phyloP scores from a whole-genome alignment of 2,329 filamentous ascomycete species.

The Cladosporium sp. region DNA sequence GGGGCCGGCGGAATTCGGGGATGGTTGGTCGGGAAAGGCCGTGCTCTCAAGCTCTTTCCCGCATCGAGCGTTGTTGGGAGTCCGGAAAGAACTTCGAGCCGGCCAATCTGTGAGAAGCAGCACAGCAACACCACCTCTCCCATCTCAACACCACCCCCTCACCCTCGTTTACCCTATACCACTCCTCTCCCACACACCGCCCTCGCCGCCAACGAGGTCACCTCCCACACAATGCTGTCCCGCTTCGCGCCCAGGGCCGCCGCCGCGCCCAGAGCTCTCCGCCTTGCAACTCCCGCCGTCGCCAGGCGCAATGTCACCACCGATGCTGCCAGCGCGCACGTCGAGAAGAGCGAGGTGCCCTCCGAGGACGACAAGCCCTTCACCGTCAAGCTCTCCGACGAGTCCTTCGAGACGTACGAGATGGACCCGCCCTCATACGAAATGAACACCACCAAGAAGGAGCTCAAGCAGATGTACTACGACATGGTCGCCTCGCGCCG shows the following conservation, averaged over 20 bases:
- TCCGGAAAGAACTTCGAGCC: background rate
- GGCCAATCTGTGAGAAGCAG: background rate
- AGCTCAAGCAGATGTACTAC: slow-evolving; percentile 98
- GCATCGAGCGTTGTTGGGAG: slow-evolving; percentile 4
- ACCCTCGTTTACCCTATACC: background rate
- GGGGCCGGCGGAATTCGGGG: slow-evolving; percentile 1
- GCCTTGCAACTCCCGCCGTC: slow-evolving; percentile 2
- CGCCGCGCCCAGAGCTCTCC: slow-evolving; percentile 35
- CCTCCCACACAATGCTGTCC: slow-evolving; percentile 30
- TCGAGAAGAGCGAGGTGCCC: slow-evolving; percentile 71
- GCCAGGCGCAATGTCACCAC: slow-evolving; percentile 79
- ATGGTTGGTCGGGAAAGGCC: background rate
- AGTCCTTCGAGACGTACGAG: slow-evolving; percentile 99
- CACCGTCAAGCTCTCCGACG: slow-evolving; percentile 86
- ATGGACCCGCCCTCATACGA: slow-evolving; percentile 94
- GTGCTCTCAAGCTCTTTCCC: slow-evolving; percentile 5
- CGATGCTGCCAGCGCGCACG: slow-evolving; percentile 86
- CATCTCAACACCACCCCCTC: background rate
- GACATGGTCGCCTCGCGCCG: slow-evolving; percentile 94
- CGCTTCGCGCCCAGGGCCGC: slow-evolving; percentile 34
- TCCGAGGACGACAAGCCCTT: slow-evolving; percentile 88
- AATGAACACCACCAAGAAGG: slow-evolving; percentile 89
- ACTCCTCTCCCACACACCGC: background rate
- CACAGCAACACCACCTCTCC: background rate
- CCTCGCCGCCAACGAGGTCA: slow-evolving; percentile 6